phyloP scores from a whole-genome alignment of 2,329 filamentous ascomycete species.

The Hymenoscyphus infarciens region DNA sequence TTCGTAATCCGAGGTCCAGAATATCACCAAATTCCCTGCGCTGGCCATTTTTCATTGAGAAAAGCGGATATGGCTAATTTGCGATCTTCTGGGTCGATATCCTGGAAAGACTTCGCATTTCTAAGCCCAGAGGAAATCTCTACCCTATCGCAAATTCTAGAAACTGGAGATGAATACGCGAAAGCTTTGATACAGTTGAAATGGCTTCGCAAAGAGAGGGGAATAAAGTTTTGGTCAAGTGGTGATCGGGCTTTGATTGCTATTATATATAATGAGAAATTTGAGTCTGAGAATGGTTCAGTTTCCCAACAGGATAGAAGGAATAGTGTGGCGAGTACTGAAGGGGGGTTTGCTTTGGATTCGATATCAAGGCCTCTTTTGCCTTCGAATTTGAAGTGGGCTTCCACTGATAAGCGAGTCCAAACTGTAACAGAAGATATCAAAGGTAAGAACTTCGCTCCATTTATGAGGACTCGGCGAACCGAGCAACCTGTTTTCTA shows the following conservation, averaged over 20 bases:
- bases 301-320: neutral
- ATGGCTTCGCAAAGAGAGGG: conserved; percentile 8
- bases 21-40: conserved; percentile 9
- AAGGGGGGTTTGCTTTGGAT: neutral
- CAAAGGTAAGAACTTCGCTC: neutral
- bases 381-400: neutral
- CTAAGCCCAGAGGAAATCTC: conserved; percentile 6
- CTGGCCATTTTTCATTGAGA: conserved; percentile 5
- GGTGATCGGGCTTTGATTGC: conserved; percentile 4
- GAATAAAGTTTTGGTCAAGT: conserved; percentile 11
- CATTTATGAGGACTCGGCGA: neutral
- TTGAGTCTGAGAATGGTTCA: neutral
- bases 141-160: conserved; percentile 5
- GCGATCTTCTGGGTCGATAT: conserved; percentile 6
- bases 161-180: conserved; percentile 1
- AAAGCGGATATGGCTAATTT: conserved; percentile 6
- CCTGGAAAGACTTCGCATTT: conserved; percentile 13
- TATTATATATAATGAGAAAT: conserved; percentile 6
- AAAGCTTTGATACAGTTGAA: conserved; percentile 12
- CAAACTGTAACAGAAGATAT: neutral
- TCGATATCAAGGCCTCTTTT: neutral
- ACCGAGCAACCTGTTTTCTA: neutral
- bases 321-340: neutral
- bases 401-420: neutral
- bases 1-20: conserved; percentile 8